Conservation (phyloP, 768 basidiomycete species). For the Psilocybe cyanescens region DNA sequence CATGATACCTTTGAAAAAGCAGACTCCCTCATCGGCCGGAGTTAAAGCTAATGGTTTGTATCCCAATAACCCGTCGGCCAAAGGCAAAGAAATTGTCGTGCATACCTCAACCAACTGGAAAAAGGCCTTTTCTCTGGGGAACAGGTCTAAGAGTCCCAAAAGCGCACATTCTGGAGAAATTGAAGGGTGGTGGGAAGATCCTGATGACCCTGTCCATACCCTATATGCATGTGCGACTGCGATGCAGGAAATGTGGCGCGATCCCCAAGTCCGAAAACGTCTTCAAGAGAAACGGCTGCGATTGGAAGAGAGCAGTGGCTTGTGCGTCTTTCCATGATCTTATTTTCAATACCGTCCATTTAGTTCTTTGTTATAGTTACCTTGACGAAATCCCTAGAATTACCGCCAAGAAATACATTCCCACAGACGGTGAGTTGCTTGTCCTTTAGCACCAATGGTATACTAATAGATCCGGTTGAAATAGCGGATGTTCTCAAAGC, state of each 20-base stretch:
- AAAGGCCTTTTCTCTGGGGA: conserved; percentile 63
- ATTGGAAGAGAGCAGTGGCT: conserved; percentile 83
- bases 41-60: conserved; percentile 23
- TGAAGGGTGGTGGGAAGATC: conserved; percentile 87
- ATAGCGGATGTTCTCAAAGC: conserved; percentile 81
- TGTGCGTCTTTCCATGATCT: conserved; percentile 52
- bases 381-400: conserved; percentile 82
- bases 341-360: conserved; percentile 5
- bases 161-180: conserved; percentile 72
- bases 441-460: conserved; percentile 6
- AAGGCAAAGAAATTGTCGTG: conserved; percentile 58
- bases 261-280: conserved; percentile 64
- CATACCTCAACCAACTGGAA: conserved; percentile 73
- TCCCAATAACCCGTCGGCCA: conserved; percentile 37
- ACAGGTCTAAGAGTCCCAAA: conserved; percentile 68
- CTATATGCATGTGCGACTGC: conserved; percentile 63
- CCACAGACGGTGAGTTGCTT: conserved; percentile 63
- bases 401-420: conserved; percentile 80
- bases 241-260: conserved; percentile 80
- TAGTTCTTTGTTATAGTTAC: conserved; percentile 51
- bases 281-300: conserved; percentile 69
- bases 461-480: conserved; percentile 9
- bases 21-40: conserved; percentile 14
- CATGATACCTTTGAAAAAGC: conserved; percentile 42
- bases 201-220: conserved; percentile 77